Evolutionary conservation across 345 rosid genomes (phyloP), one percentile per base, ranked within the genome.

Genomic region (Arabidopsis arenosa): DNA sequence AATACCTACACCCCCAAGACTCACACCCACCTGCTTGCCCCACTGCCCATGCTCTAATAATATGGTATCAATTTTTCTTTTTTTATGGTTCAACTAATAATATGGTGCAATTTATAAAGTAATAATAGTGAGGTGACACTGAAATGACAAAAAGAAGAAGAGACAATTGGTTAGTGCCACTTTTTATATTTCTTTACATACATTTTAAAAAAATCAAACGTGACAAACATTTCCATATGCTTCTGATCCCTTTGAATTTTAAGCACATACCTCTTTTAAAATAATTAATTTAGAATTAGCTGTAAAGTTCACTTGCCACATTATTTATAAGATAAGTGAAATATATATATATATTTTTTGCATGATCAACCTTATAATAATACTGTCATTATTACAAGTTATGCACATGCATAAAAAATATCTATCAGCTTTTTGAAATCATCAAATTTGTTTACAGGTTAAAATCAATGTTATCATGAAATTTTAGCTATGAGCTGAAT

Each of bases 121-220:
- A 26, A 30, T 7, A 41, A 53, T 43, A 35, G 43, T 12, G 75
- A 76, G 30, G 75, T 69, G 75, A 76, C 65, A 23, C 44, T 76
- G 70, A 69, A 37, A 69, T 4, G 75, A 74, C 63, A 68, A n/a
- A 68, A 76, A 68, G 75, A 60, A 68, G 63, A 75, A 44, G 48
- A 62, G 26, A 15, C 65, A 62, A 62, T 37, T 54, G 64, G 33
- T 54, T 14, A 67, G 45, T 53, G n/a, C n/a, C 39, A 39, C 37
- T 47, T 47, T 55, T 64, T 9, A 8, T 36, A 39, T 48, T 58
- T 44, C 70, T 35, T 17, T n/a, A 7, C 21, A 57, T 14, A 53
- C 54, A 14, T 28, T 58, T 57, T 47, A 3, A 0, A 47, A 75
- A 66, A 58, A 56, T 39, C 45, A 67, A 68, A 60, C 56, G 39